Conservation (phyloP, 1,284 basidiomycete genomes). For the Fistulinella staudtii region DNA sequence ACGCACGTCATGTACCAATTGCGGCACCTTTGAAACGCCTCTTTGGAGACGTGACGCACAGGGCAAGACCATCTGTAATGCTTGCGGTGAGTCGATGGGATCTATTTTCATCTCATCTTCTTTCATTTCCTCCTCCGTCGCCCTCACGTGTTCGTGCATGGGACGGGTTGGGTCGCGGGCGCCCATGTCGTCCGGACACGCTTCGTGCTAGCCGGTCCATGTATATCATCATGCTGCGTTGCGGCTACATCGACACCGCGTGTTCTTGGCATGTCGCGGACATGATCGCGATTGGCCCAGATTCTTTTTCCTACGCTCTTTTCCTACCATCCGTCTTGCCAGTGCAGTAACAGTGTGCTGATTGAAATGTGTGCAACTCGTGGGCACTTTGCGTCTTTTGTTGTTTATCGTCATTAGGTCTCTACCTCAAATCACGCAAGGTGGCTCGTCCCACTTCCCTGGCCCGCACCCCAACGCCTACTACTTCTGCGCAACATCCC, state of each 20-base stretch:
- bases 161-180: constrained; percentile 28
- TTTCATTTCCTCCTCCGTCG: constrained; percentile 27
- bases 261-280: constrained; percentile 36
- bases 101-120: constrained; percentile 30
- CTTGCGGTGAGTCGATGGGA: constrained; percentile 67
- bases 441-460: constrained; percentile 51
- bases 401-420: constrained; percentile 44
- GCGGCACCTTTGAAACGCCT: constrained; percentile 71
- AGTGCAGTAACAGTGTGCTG: constrained; percentile 37
- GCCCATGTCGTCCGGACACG: constrained; percentile 32
- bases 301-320: constrained; percentile 31
- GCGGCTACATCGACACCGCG: constrained; percentile 32
- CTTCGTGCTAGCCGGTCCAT: constrained; percentile 26
- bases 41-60: constrained; percentile 79
- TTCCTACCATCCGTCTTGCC: constrained; percentile 31
- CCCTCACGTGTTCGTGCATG: constrained; percentile 31
- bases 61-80: constrained; percentile 81
- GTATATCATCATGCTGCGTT: constrained; percentile 35
- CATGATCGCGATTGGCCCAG: constrained; percentile 34
- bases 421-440: constrained; percentile 66
- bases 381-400: constrained; percentile 34
- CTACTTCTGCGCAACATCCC: constrained; percentile 33
- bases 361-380: constrained; percentile 37
- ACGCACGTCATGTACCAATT: constrained; percentile 57
- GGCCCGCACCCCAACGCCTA: constrained; percentile 39